phyloP scores from a whole-genome alignment of 1,284 basidiomycete genomes.

The Bjerkandera adusta region DNA sequence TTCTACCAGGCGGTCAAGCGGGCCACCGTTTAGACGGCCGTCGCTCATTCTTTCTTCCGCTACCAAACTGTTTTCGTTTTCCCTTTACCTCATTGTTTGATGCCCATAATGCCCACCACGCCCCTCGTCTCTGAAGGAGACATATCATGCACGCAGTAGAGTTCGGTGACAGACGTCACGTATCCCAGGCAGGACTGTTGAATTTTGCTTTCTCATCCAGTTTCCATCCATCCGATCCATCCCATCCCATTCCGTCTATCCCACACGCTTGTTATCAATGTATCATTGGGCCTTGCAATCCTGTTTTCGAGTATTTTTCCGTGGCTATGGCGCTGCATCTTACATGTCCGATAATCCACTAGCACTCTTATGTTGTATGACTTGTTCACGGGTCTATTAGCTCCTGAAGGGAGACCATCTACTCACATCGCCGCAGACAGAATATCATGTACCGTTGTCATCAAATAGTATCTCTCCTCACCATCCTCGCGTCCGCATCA shows the following conservation, averaged over 20 bases:
- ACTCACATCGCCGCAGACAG: constrained; percentile 10
- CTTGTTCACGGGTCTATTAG: constrained; percentile 4
- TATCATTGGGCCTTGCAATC: constrained; percentile 17
- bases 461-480: constrained; percentile 11
- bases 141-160: constrained; percentile 16
- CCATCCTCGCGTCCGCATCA: no score
- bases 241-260: constrained; percentile 3
- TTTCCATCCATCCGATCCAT: constrained; percentile 5
- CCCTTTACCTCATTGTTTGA: constrained; percentile 6
- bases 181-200: constrained; percentile 13
- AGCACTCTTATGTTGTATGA: constrained; percentile 4
- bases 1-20: constrained; percentile 26
- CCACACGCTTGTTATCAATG: constrained; percentile 17
- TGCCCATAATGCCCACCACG: constrained; percentile 12
- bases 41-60: constrained; percentile 7
- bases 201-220: constrained; percentile 7
- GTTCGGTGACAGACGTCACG: constrained; percentile 8
- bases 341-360: constrained; percentile 14
- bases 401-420: constrained; percentile 19
- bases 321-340: constrained; percentile 13
- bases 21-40: constrained; percentile 24
- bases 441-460: constrained; percentile 10
- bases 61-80: constrained; percentile 7
- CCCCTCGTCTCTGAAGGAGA: constrained; percentile 20
- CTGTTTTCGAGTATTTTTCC: constrained; percentile 8